Evolutionary conservation across 1,284 basidiomycete species (phyloP).

Genomic region (Ceratobasidium sp.): DNA sequence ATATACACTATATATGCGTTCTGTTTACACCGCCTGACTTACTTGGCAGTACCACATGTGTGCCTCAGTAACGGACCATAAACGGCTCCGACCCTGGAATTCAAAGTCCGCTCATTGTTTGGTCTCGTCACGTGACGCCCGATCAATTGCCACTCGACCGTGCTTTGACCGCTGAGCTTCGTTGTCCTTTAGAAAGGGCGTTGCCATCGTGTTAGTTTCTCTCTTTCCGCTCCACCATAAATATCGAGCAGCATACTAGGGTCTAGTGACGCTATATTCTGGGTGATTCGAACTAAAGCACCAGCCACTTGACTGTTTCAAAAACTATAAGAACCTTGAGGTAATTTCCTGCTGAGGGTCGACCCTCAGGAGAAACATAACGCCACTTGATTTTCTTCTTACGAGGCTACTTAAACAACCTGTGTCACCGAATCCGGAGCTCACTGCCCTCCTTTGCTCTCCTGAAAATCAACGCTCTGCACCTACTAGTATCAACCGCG

Average conservation of each 20-base stretch:
- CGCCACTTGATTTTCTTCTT: neutral
- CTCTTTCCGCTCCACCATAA: neutral
- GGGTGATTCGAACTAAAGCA: no score
- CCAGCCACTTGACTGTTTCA: no score
- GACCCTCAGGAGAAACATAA: neutral
- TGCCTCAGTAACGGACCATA: neutral
- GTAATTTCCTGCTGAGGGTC: neutral
- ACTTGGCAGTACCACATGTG: neutral
- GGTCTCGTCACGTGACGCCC: constrained; percentile 1
- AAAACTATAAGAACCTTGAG: neutral
- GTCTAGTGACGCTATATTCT: neutral
- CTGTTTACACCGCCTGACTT: neutral
- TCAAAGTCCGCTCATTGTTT: constrained; percentile 25
- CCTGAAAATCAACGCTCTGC: no score
- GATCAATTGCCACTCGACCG: neutral
- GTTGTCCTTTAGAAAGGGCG: neutral
- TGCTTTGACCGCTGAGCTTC: neutral
- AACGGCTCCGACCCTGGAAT: neutral
- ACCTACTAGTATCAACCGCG: no score
- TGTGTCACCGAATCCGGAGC: neutral
- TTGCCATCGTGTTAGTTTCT: neutral
- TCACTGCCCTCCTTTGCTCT: no score
- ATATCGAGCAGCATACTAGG: neutral
- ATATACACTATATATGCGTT: neutral
- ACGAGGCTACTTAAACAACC: neutral